Percentiles rank a stretch among this genome's conserved stretches.
Evolutionary conservation across 257 asterid species (phyloP).

Genomic region (Solanum gracilifrons): DNA sequence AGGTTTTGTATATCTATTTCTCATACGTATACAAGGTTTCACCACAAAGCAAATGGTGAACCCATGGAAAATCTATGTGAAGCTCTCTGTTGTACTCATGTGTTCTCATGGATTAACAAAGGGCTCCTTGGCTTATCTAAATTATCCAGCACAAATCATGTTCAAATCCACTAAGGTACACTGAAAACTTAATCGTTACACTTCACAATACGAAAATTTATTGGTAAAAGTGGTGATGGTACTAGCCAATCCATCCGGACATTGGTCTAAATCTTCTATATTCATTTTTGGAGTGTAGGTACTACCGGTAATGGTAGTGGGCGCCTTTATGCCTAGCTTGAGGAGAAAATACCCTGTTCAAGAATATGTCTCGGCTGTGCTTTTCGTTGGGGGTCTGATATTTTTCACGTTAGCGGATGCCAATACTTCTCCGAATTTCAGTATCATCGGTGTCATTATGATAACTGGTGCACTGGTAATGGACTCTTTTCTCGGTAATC

Average conservation of each 20-base stretch:
- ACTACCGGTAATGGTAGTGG: constrained; percentile 92
- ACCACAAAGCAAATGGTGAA: constrained; percentile 91
- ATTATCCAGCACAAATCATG: constrained; percentile 96
- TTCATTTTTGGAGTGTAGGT: constrained; percentile 38
- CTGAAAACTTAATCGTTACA: neutral
- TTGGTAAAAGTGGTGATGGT: neutral
- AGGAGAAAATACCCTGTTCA: constrained; percentile 79
- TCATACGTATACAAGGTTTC: constrained; percentile 73
- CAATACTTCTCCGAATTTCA: constrained; percentile 77
- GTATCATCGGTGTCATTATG: constrained; percentile 67
- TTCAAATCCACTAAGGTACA: constrained; percentile 90
- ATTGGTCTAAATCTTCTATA: neutral
- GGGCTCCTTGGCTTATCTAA: constrained; percentile 86
- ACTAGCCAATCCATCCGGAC: neutral
- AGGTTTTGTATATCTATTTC: constrained; percentile 78
- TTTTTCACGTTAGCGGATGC: constrained; percentile 87
- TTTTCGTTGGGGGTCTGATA: constrained; percentile 62
- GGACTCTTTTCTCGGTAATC: constrained; percentile 86
- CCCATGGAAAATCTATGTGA: constrained; percentile 82
- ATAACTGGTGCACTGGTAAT: constrained; percentile 71
- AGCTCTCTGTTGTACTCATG: constrained; percentile 88
- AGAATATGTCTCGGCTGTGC: constrained; percentile 72
- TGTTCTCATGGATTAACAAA: constrained; percentile 94
- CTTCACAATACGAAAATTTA: neutral
- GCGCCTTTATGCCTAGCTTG: constrained; percentile 83